Evolutionary conservation across 1,284 basidiomycete genomes (phyloP).

Genomic region (Coriolopsis trogii): DNA sequence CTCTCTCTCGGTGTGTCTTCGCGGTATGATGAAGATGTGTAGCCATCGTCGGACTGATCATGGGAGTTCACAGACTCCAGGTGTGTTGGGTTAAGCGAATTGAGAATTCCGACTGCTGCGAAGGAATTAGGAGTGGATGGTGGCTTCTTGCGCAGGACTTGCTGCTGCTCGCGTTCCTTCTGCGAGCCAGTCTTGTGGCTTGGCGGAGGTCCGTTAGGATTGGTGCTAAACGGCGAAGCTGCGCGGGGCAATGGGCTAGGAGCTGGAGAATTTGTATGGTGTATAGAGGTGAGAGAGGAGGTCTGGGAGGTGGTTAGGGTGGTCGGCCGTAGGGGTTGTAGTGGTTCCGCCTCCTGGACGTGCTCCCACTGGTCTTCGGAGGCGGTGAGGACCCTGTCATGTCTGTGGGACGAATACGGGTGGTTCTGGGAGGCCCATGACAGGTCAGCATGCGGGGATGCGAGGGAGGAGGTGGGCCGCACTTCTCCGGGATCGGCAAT

Average conservation of each 20-base stretch:
- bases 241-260: conserved; percentile 38
- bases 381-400: conserved; percentile 28
- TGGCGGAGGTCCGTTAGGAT: conserved; percentile 31
- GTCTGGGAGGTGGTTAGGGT: conserved; percentile 42
- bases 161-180: conserved; percentile 32
- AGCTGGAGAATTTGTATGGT: conserved; percentile 18
- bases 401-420: conserved; percentile 25
- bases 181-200: conserved; percentile 11
- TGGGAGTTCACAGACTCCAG: conserved; percentile 22
- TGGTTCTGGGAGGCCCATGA: conserved; percentile 14
- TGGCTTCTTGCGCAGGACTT: conserved; percentile 36
- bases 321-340: conserved; percentile 31
- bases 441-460: conserved; percentile 8
- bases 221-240: conserved; percentile 44
- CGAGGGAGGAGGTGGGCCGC: conserved; percentile 20
- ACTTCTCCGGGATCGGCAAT: conserved; percentile 36
- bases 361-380: conserved; percentile 56
- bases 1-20: too few species aligned
- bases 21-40: conserved; percentile 36
- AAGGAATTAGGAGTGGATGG: conserved; percentile 27
- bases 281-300: conserved; percentile 47
- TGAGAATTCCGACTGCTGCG: conserved; percentile 57
- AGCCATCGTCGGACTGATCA: conserved; percentile 31
- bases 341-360: conserved; percentile 34
- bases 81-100: conserved; percentile 55